Conservation (phyloP, 495 filamentous ascomycete genomes). For the Echria macrotheca region DNA sequence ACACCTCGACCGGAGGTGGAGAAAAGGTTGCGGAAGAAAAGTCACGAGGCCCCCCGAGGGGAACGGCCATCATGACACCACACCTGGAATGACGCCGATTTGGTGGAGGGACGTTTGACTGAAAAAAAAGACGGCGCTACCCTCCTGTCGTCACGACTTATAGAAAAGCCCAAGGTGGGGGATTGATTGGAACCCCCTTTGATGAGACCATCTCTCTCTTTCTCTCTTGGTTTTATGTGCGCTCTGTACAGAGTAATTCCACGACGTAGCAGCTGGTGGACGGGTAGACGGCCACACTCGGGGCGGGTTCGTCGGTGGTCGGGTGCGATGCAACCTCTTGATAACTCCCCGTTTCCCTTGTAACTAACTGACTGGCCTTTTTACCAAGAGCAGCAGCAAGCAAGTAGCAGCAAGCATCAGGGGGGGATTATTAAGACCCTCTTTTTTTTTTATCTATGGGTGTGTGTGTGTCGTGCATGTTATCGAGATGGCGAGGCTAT, state of each 20-base stretch:
- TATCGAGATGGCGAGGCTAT: background rate
- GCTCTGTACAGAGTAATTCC: no score
- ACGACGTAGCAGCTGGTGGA: no score
- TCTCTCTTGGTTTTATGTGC: background rate
- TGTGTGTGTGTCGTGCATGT: background rate
- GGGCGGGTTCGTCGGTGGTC: background rate
- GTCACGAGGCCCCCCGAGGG: background rate
- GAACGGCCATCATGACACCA: background rate
- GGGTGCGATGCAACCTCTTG: slow-evolving; percentile 7
- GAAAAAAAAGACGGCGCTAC: background rate
- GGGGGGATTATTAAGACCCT: slow-evolving; percentile 6
- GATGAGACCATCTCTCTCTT: background rate
- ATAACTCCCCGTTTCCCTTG: background rate
- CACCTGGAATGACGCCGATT: slow-evolving; percentile 13
- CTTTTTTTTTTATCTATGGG: background rate
- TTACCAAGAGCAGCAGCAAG: background rate
- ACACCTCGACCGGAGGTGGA: no score
- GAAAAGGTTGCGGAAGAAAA: background rate
- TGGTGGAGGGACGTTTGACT: background rate
- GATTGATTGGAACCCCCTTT: background rate
- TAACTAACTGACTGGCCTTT: background rate
- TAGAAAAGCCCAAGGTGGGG: background rate
- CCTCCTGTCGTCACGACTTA: no score
- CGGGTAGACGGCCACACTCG: no score
- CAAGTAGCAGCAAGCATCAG: background rate